Evolutionary conservation across 495 filamentous ascomycete genomes (phyloP), one percentile per base, ranked within the genome.

Genomic region (Lophiostoma macrostomum): DNA sequence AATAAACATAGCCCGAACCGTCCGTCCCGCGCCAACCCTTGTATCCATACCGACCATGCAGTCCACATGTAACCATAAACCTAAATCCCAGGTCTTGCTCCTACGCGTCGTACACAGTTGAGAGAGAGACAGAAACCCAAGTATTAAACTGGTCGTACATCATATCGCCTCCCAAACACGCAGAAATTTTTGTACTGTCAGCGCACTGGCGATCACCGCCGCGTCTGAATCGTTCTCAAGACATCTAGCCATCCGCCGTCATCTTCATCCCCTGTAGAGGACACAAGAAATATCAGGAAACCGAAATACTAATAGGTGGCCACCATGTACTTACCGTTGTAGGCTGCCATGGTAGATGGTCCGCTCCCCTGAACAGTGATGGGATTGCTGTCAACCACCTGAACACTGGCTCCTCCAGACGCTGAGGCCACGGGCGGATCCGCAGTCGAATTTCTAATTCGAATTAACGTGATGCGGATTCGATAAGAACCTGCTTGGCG

Each of bases 401-500:
- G 36, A 8, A 69, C 46, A 23, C 49, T 64, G 24, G 47, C 51
- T 29, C 56, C 67, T 43, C 49, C 56, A 18, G 50, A 28, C 13
- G 48, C 14, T 2, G 54, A 39, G 3, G 53, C 14, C 12, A 51
- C 38, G 5, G 49, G 43, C 19, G 48, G 53, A 16, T 57, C 60
- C 7, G 37, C n/a, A 29, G 29, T 46, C 25, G 54, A 39, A 28
- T 25, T 30, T 14, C 64, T 63, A 34, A 67, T 67, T 16, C 60
- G 53, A 35, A 70, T 58, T 19, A 70, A 50, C 4, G 64, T 67
- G 25, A 63, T 64, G 31, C 66, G 53, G 18, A 70, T 59, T 23
- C 67, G 62, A 37, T 64, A 70, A 4, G 52, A 63, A 14, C 67
- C 67, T 20, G 60, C 51, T 38, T 67, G 66, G 22, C 66, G 52